Base-by-base conservation (phyloP, 108 stramenopile genomes). In the Cyclotella sp. region DNA sequence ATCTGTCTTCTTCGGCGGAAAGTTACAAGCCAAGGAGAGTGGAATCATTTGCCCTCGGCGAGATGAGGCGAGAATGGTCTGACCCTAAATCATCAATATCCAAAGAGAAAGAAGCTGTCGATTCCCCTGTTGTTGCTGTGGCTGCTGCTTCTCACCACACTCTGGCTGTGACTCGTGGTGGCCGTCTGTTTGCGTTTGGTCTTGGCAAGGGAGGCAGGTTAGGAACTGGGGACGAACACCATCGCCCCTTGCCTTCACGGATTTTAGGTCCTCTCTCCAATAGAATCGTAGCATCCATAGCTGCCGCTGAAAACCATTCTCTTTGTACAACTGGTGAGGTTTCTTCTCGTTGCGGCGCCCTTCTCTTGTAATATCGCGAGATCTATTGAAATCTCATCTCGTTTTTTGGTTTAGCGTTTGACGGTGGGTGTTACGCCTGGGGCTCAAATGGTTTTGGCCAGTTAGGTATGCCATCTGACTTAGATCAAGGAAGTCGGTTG, bases 361-460 rank as follows among this genome's bases (percentile, higher is more conserved):
- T 42, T 3, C 18, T 4, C 21, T 16, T 55, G 11, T 11, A 22
- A 24, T 26, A 43, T 19, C 3, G 29, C 29, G 51, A 0, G 22
- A 26, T 52, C 9, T 30, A 16, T 0, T 68, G 9, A 12, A 47
- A 53, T 45, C 5, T 44, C 3, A 68, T 68, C 18, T 68, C 34
- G 9, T 29, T 19, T 47, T 24, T 65, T 45, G 9, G 11, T 24
- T 18, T 13, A 68, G 67, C 67, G 29, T 68, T 51, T 53, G 87
- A 87, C 43, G 95, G 95, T 24, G 68, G 45, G 8, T 84, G 92
- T 14, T 95, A 69, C 70, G 77, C 91, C 6, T 95, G 91, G 91
- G 95, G 95, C 11, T 80, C 78, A 4, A 93, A 95, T 72, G 87
- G 92, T 51, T 95, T 93, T 66, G 95, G 95, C 11, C 95, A 95